A percentile compares a stretch with the other conserved stretches of the same genome.
These are phyloP conservation scores for Xylaria sp. DNA, from an alignment of 2,329 filamentous ascomycete species.

Conservation along the genomic window DNA sequence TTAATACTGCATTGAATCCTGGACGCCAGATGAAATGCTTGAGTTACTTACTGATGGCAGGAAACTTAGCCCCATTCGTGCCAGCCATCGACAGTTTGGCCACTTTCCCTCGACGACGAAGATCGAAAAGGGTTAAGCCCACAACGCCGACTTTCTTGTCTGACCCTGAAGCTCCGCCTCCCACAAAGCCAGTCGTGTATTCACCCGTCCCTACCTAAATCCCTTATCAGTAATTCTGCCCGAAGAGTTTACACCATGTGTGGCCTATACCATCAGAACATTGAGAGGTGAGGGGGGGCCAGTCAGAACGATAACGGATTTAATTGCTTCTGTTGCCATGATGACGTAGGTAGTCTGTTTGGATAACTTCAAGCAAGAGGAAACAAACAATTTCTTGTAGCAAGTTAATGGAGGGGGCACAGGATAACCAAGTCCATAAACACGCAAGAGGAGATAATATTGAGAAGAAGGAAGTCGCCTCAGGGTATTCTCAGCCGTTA, in stretches of 20 bases:
- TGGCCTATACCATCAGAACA: slow-evolving; percentile 65
- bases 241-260: not conserved
- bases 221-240: not conserved
- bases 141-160: slow-evolving; percentile 98
- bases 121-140: slow-evolving; percentile 84
- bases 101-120: slow-evolving; percentile 86
- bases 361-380: not conserved
- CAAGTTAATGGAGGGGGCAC: too few relatives aligned
- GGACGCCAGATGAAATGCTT: not conserved
- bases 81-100: slow-evolving; percentile 86
- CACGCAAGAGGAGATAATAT: not conserved
- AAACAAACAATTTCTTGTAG: not conserved
- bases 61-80: slow-evolving; percentile 85
- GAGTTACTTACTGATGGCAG: slow-evolving; percentile 73
- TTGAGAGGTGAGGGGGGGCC: slow-evolving; percentile 53
- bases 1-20: slow-evolving; percentile 12
- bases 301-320: slow-evolving; percentile 20
- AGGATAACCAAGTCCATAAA: not conserved
- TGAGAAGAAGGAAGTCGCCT: too few relatives aligned
- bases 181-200: slow-evolving; percentile 95
- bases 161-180: slow-evolving; percentile 77
- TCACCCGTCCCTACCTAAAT: slow-evolving; percentile 83
- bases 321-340: slow-evolving; percentile 30
- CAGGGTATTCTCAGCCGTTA: too few relatives aligned
- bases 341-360: not conserved